Conservation (phyloP, 441 rosid species). For the Pelargonium fulgidum region DNA sequence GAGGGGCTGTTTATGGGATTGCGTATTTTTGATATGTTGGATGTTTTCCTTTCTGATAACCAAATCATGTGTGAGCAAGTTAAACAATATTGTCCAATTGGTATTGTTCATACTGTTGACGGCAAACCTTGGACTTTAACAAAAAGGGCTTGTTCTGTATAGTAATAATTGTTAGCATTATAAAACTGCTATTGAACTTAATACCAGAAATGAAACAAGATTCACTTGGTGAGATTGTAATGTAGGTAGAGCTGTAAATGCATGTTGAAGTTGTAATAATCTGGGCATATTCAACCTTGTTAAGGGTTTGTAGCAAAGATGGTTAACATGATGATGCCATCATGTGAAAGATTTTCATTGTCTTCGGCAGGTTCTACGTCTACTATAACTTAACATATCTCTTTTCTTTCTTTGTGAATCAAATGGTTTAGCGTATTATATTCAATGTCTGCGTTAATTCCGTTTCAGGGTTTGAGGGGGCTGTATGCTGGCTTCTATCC, state of each 20-base stretch:
- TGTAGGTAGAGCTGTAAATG: not conserved
- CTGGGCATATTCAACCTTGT: not conserved
- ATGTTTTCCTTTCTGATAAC: not conserved
- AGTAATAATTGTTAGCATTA: not conserved
- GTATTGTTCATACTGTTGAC: not conserved
- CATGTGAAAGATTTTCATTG: not conserved
- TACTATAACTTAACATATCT: not conserved
- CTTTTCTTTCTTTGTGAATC: not conserved
- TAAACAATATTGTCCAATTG: not conserved
- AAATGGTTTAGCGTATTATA: not conserved
- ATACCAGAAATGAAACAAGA: not conserved
- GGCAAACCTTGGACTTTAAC: not conserved
- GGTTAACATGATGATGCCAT: not conserved
- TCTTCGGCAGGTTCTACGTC: too few relatives aligned
- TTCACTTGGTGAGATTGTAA: not conserved
- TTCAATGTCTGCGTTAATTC: not conserved
- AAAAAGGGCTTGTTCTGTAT: not conserved
- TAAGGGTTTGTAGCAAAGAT: constrained; percentile 2
- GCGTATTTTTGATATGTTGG: not conserved
- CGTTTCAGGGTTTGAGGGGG: constrained; percentile 67
- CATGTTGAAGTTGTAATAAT: constrained; percentile 1
- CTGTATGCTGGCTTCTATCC: constrained; percentile 87
- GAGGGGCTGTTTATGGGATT: not conserved
- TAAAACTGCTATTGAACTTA: not conserved
- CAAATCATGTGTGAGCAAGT: too few relatives aligned